phyloP scores from a whole-genome alignment of 2,329 filamentous ascomycete genomes.

The Fusarium metavorans region DNA sequence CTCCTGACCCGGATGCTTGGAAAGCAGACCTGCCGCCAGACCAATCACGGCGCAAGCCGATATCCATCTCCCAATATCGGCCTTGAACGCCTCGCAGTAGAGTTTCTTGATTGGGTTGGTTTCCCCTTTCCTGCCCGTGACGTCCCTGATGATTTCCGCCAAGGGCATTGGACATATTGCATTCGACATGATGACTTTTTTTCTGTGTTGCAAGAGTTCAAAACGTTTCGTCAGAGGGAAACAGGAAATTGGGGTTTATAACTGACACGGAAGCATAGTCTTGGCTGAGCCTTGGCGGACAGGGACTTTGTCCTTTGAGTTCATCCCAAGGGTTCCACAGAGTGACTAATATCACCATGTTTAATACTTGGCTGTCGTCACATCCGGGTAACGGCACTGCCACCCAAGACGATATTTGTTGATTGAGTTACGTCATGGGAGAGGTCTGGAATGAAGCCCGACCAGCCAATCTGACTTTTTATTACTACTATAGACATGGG shows the following conservation, averaged over 20 bases:
- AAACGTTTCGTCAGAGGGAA: neutral
- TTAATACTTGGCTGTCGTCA: conserved; percentile 1
- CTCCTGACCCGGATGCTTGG: conserved; percentile 15
- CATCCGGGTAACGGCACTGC: neutral
- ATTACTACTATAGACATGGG: neutral
- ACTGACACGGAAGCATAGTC: neutral
- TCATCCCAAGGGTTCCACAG: neutral
- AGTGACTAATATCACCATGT: neutral
- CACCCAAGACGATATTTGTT: neutral
- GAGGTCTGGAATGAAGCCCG: neutral
- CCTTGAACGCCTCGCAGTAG: conserved; percentile 29
- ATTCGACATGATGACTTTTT: conserved; percentile 17
- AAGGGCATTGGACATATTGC: conserved; percentile 27
- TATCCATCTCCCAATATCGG: conserved; percentile 31
- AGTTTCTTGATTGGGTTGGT: conserved; percentile 29
- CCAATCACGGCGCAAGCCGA: conserved; percentile 22
- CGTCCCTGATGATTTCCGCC: conserved; percentile 23
- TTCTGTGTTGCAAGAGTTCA: neutral
- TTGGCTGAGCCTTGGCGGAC: neutral
- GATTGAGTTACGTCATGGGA: neutral
- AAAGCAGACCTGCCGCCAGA: conserved; percentile 31
- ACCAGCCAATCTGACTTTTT: neutral
- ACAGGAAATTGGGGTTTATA: neutral
- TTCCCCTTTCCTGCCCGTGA: conserved; percentile 23
- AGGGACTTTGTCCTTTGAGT: neutral